Evolutionary conservation across 1,284 basidiomycete species (phyloP), one percentile per base, ranked within the genome.

Genomic region (Coniferiporia sulphurascens): DNA sequence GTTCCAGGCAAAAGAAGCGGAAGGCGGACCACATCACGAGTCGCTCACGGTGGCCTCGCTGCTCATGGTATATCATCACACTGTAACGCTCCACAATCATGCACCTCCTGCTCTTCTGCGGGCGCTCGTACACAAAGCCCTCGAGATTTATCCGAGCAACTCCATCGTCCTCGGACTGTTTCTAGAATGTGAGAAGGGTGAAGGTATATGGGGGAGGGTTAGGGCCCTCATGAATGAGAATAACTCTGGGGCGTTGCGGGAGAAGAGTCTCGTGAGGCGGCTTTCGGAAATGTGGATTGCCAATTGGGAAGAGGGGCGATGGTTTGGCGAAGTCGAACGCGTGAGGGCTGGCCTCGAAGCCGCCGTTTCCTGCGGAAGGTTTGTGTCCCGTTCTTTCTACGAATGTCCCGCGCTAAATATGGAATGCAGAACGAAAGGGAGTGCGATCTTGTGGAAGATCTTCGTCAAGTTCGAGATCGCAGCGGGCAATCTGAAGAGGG

Each of bases 401-500:
- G 35, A 21, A 32, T 46, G 27, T 45, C 34, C 35, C 43, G n/a
- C 36, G 17, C 48, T 48, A 46, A 48, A 32, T 41, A 34, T 44
- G 46, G 32, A 57, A 53, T 50, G 54, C 27, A 93, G 91, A 70
- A 90, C 87, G 54, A 77, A 79, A 64, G 79, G 77, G 17, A 91
- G 89, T 62, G 69, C 83, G 8, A 74, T 85, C 36, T 65, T 96
- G 21, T 96, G 94, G 93, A 79, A 83, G 38, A 73, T 93, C 13
- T 90, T 83, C 64, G 79, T 95, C 63, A 90, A 94, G 68, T 87
- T 96, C 64, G 93, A 96, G 76, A 81, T 89, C 41, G 79, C 82
- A 52, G 78, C 79, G 52, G 83, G 82, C 1, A 74, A 87, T 57
- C 67, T 82, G 38, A 70, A 80, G 59, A 76, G 78, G 35, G 94